Evolutionary conservation across 139 green algal species (phyloP), one percentile per base, ranked within the genome.

Genomic region (Raphidocelis subcapitata): DNA sequence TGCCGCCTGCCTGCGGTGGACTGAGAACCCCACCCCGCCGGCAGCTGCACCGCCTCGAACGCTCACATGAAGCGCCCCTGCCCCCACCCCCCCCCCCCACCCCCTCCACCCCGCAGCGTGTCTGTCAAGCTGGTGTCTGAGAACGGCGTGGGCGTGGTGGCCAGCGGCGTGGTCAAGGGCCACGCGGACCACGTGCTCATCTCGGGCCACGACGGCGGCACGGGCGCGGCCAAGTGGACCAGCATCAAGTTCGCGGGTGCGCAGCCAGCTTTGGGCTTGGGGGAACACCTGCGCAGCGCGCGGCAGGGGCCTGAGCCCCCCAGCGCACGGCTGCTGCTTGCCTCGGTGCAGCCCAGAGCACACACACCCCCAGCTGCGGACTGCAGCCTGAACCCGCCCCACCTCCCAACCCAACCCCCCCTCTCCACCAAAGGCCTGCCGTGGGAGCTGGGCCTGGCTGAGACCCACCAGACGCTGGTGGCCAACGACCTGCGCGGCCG

Each of bases 171-270:
- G 60, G 94, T 98, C 33, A 98, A 98, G 87, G 93, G 93, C 61
- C 91, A 97, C 62, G 94, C 93, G 26, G 94, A 98, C 84, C 94
- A 98, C 77, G 94, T 98, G 59, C 87, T 98, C 35, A 98, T 98
- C 80, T 89, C 69, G 28, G 94, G 94, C 65, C 94, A 98, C 74
- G 94, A 98, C 63, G 94, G 94, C 54, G 93, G 94, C 68, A 98
- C 94, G 1, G 94, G 94, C 36, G 33, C 33, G 44, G 89, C 85
- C 52, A 91, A 93, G 59, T 94, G 89, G 89, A 95, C 89, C 12
- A 81, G 74, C 68, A 94, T 94, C 82, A 94, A 94, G 70, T 76
- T 32, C 63, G 87, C 85, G 37, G 83, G 54, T 66, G 15, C 51
- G 81, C 79, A 32, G 82, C 78, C 63, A 89, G n/a, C n/a, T n/a